Evolutionary conservation across 768 basidiomycete genomes (phyloP), one percentile per base, ranked within the genome.

Genomic region (Lentinula sp.): DNA sequence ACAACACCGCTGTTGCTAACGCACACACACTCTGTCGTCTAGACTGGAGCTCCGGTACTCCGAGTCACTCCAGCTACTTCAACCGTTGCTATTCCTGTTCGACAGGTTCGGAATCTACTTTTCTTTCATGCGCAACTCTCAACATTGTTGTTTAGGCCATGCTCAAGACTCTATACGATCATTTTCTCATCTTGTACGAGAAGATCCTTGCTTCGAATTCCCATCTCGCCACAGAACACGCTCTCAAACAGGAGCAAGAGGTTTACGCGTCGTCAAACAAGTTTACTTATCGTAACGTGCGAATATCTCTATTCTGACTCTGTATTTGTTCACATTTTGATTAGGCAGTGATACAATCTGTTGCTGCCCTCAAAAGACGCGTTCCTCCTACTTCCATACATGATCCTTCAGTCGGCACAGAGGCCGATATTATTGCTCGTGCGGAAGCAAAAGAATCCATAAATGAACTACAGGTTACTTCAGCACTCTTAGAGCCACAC

Each of bases 231-330:
- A 74, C 86, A 0, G 86, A 92, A 57, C 89, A 96, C 73, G 86
- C 94, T 3, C 79, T 93, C 9, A 81, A 76, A 53, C 93, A 96
- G 67, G 94, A 96, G 68, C 82, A 84, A 37, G 87, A 93, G 62
- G 79, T 93, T 0, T 94, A 93, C 72, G 78, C 76, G 28, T 85
- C 84, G 63, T 84, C 89, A 0, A 87, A 79, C 57, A 93, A 91
- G 71, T 70, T 83, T 51, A 92, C 92, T 0, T 96, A 96, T 72
- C 88, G 92, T 54, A 89, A 89, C 75, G 91, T 91, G 68, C 64
- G 84, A 67, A 15, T 31, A 37, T 5, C 48, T 16, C 46, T 42
- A n/a, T 9, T 42, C 13, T 40, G 51, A 57, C 21, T 40, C 5
- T 21, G 8, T 48, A 9, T 40, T 49, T 40, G 59, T 31, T 57